phyloP scores from a whole-genome alignment of 805 yeast genomes.

The Brettanomyces anomalus region DNA sequence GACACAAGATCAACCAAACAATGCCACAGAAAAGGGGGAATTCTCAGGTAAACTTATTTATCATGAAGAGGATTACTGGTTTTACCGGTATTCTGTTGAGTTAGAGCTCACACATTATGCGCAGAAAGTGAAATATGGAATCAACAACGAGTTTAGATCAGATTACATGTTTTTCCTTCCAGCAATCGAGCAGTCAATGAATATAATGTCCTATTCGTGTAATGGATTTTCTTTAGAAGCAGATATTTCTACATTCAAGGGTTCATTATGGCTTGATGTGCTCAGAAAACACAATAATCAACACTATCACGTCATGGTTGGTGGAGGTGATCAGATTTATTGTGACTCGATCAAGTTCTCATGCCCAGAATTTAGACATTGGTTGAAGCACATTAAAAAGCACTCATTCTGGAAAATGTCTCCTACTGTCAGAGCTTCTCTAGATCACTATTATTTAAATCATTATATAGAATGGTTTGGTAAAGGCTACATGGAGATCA shows the following conservation, averaged over 20 bases:
- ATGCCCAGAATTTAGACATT: conserved; percentile 44
- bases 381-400: conserved; percentile 52
- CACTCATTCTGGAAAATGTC: conserved; percentile 32
- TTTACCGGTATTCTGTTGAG: conserved; percentile 58
- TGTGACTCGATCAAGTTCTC: conserved; percentile 69
- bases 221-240: conserved; percentile 80
- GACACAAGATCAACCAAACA: conserved; percentile 18
- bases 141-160: conserved; percentile 34
- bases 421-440: conserved; percentile 40
- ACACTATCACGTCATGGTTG: conserved; percentile 87
- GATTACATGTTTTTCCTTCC: conserved; percentile 67
- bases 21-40: conserved; percentile 19
- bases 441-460: conserved; percentile 58
- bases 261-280: conserved; percentile 84
- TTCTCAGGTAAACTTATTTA: conserved; percentile 40
- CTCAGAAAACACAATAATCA: conserved; percentile 45
- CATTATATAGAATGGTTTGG: conserved; percentile 89
- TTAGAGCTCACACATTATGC: conserved; percentile 40
- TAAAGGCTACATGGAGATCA: conserved; percentile 74
- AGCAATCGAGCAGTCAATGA: conserved; percentile 56
- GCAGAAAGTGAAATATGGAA: conserved; percentile 53
- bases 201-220: conserved; percentile 76
- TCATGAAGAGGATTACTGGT: conserved; percentile 36
- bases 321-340: conserved; percentile 96
- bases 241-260: conserved; percentile 56